Evolutionary conservation across 768 basidiomycete species (phyloP).

Genomic region (Pisolithus microcarpus): DNA sequence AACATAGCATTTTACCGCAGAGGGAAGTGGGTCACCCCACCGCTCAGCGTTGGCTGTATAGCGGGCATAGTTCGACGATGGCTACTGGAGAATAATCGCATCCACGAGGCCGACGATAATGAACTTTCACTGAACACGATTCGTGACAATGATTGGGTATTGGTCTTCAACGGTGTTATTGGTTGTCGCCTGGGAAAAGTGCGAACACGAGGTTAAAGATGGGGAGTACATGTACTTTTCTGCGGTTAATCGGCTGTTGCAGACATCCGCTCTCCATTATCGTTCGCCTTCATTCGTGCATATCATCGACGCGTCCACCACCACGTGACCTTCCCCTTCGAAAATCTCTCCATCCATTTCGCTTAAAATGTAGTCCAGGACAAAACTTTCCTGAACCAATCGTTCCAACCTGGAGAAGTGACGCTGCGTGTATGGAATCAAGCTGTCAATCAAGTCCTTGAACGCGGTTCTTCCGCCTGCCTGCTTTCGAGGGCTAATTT

Average conservation of each 20-base stretch:
- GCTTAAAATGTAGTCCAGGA: constrained; percentile 81
- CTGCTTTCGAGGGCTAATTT: constrained; percentile 25
- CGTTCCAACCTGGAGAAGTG: constrained; percentile 82
- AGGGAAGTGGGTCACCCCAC: constrained; percentile 60
- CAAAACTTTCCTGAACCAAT: constrained; percentile 90
- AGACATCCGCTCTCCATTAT: not conserved
- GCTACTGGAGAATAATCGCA: constrained; percentile 53
- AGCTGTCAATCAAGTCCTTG: constrained; percentile 73
- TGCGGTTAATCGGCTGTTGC: not conserved
- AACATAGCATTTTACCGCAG: constrained; percentile 63
- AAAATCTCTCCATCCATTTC: constrained; percentile 85
- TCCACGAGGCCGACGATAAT: constrained; percentile 43
- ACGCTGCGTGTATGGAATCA: constrained; percentile 92
- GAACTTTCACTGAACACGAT: constrained; percentile 38
- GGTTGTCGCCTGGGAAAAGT: constrained; percentile 55
- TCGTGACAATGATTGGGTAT: constrained; percentile 51
- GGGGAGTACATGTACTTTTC: constrained; percentile 10
- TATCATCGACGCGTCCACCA: constrained; percentile 31
- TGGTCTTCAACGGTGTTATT: constrained; percentile 66
- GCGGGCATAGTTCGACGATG: constrained; percentile 63
- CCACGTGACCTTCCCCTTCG: constrained; percentile 35
- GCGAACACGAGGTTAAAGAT: not conserved
- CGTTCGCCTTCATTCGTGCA: not conserved
- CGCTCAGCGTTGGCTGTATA: constrained; percentile 57
- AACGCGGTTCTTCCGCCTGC: constrained; percentile 31